Evolutionary conservation across 139 green algal species (phyloP).

Genomic region (Bryopsis sp.): DNA sequence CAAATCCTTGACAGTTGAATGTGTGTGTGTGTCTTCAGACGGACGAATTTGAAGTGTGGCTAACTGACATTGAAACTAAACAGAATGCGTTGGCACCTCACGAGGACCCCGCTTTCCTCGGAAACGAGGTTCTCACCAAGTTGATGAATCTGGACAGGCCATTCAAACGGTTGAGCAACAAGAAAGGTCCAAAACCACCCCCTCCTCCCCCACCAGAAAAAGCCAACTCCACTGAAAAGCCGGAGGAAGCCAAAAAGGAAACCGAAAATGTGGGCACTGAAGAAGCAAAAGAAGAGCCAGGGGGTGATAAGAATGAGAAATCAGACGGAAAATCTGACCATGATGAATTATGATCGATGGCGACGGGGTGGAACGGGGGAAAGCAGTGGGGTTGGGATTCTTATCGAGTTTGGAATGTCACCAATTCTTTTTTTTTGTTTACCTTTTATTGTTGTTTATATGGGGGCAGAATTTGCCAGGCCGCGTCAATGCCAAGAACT

Average conservation of each 20-base stretch:
- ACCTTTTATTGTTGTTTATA: too few species aligned
- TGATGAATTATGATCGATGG: conserved; percentile 15
- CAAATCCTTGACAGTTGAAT: neutral
- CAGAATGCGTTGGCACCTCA: conserved; percentile 49
- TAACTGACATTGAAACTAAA: conserved; percentile 41
- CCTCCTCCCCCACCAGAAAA: conserved; percentile 22
- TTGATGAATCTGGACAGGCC: conserved; percentile 33
- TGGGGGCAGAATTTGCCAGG: too few species aligned
- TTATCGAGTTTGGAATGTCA: too few species aligned
- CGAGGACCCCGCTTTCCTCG: conserved; percentile 53
- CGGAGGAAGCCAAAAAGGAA: neutral
- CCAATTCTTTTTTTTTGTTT: too few species aligned
- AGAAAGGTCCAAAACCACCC: conserved; percentile 49
- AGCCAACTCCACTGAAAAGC: conserved; percentile 15
- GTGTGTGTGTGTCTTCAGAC: conserved; percentile 29
- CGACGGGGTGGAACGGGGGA: too few species aligned
- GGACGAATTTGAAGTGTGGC: conserved; percentile 47
- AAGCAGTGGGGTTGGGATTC: too few species aligned
- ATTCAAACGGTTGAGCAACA: conserved; percentile 54
- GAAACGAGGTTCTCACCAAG: conserved; percentile 27
- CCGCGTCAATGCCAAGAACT: too few species aligned
- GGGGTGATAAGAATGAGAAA: neutral
- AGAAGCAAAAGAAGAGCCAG: neutral
- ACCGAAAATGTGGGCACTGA: neutral
- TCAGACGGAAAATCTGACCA: neutral